Evolutionary conservation across 2,329 filamentous ascomycete genomes (phyloP).

Genomic region (Xylariaceae sp.): DNA sequence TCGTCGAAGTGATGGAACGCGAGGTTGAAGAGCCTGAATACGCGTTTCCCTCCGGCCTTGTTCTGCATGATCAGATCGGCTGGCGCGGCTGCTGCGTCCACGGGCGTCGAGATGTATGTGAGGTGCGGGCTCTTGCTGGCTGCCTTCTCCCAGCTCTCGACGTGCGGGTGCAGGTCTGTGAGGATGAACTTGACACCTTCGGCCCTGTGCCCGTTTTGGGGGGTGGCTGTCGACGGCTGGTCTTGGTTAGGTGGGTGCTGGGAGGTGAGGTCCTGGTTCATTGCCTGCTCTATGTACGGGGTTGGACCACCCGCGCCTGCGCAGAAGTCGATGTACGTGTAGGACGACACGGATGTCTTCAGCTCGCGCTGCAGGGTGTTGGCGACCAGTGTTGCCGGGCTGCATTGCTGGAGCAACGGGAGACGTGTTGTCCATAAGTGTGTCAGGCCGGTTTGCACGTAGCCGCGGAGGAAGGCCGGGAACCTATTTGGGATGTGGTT

Average conservation of each 20-base stretch:
- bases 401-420: conserved; percentile 52
- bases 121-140: conserved; percentile 52
- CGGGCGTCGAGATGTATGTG: conserved; percentile 54
- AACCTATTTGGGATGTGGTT: conserved; percentile 46
- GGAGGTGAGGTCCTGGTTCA: conserved; percentile 46
- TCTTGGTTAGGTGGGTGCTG: background rate
- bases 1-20: conserved; percentile 77
- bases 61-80: conserved; percentile 40
- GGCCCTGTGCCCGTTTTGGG: background rate
- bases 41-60: conserved; percentile 39
- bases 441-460: conserved; percentile 62
- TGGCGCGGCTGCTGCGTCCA: conserved; percentile 64
- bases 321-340: conserved; percentile 71
- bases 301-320: conserved; percentile 70
- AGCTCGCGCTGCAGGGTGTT: conserved; percentile 51
- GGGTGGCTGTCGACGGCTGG: background rate
- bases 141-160: conserved; percentile 54
- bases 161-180: conserved; percentile 63
- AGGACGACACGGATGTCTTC: conserved; percentile 43
- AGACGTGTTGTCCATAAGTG: conserved; percentile 58
- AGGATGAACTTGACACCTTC: conserved; percentile 54
- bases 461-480: conserved; percentile 59
- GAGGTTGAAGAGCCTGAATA: conserved; percentile 68
- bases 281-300: conserved; percentile 55
- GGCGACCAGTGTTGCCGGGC: conserved; percentile 60